phyloP scores from a whole-genome alignment of 2,329 filamentous ascomycete species.

The Calonectria naviculata region DNA sequence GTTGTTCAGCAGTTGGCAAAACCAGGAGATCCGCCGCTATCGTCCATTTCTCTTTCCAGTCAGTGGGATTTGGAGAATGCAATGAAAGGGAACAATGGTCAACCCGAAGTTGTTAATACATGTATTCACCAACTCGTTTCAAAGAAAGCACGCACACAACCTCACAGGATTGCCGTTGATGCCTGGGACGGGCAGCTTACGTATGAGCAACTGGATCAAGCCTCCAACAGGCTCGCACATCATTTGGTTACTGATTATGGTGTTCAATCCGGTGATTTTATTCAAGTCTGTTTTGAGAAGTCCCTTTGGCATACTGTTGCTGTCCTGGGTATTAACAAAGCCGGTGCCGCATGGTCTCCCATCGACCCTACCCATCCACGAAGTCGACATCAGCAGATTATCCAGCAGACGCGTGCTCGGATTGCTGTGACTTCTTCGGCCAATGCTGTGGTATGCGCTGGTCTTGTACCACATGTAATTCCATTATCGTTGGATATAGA shows the following conservation, averaged over 20 bases:
- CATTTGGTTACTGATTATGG: slow-evolving; percentile 11
- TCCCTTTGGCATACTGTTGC: background rate
- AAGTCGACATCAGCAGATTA: background rate
- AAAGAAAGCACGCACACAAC: slow-evolving; percentile 8
- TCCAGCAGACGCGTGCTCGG: background rate
- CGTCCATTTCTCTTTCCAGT: background rate
- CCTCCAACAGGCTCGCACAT: slow-evolving; percentile 12
- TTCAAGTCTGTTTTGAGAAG: slow-evolving; percentile 23
- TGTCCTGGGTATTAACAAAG: slow-evolving; percentile 9
- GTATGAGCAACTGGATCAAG: slow-evolving; percentile 26
- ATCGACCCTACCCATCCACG: slow-evolving; percentile 4
- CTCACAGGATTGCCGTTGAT: slow-evolving; percentile 28
- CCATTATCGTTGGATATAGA: background rate
- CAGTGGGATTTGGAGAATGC: background rate
- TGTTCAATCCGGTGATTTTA: slow-evolving; percentile 10
- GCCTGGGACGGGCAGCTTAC: slow-evolving; percentile 42
- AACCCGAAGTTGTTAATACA: background rate
- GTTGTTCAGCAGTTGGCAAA: background rate
- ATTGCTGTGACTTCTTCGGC: background rate
- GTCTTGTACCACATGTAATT: background rate
- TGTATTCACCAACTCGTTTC: background rate
- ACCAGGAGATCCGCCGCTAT: background rate
- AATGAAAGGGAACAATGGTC: background rate
- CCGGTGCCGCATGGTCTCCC: slow-evolving; percentile 8
- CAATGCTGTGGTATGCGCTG: background rate